phyloP scores from a whole-genome alignment of 2,329 filamentous ascomycete genomes.

The Rhinocladiella mackenziei region DNA sequence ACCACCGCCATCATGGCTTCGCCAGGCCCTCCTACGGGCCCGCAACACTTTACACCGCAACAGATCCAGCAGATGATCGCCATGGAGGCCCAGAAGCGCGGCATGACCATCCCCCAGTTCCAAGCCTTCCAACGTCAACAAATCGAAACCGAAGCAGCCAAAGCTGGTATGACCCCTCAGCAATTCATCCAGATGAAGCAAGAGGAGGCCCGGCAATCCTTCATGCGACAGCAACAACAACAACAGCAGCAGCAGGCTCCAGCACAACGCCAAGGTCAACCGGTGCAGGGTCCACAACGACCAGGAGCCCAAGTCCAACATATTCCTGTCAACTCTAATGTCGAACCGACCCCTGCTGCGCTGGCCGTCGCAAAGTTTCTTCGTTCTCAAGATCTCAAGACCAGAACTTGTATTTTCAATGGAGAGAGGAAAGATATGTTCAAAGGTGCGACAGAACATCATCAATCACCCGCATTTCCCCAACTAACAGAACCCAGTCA shows the following conservation, averaged over 20 bases:
- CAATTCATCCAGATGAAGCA: conserved; percentile 45
- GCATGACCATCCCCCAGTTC: conserved; percentile 81
- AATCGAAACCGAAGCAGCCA: conserved; percentile 45
- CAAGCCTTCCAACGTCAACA: conserved; percentile 49
- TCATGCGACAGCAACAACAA: conserved; percentile 37
- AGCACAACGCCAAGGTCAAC: conserved; percentile 33
- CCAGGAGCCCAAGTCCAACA: conserved; percentile 42
- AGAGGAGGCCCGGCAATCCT: conserved; percentile 40
- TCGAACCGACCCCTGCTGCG: conserved; percentile 80
- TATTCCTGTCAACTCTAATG: conserved; percentile 45
- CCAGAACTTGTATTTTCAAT: conserved; percentile 84
- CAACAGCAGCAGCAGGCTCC: conserved; percentile 34
- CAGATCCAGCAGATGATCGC: conserved; percentile 28
- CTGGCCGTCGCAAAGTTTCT: conserved; percentile 87
- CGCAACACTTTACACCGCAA: conserved; percentile 20
- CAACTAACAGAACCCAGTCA: conserved; percentile 57
- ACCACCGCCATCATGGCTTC: conserved; percentile 34
- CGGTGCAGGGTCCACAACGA: conserved; percentile 35
- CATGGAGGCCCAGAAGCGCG: conserved; percentile 72
- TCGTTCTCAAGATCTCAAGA: conserved; percentile 77
- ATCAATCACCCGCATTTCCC: conserved; percentile 11
- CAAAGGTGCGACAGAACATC: conserved; percentile 58
- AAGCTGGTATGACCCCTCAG: conserved; percentile 51
- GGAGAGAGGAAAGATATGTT: conserved; percentile 99
- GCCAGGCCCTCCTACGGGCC: conserved; percentile 17